Percentiles rank a stretch among this genome's conserved stretches.
These are phyloP conservation scores for Podaxis sp. DNA, from an alignment of 768 basidiomycete genomes.

Conservation along the genomic window DNA sequence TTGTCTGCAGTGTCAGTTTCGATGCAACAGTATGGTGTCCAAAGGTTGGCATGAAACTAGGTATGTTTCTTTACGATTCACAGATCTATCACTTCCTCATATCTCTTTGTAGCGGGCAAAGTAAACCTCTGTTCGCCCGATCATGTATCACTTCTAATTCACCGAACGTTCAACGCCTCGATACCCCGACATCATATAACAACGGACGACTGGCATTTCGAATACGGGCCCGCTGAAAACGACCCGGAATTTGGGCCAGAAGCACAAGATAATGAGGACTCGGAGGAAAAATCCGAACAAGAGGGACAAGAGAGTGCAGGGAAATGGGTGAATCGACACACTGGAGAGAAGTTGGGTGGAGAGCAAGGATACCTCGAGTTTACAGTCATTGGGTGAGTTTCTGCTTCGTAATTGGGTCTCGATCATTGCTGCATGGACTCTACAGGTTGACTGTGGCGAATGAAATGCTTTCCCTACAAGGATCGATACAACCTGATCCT, in stretches of 20 bases:
- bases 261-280: slow-evolving; percentile 27
- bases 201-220: slow-evolving; percentile 76
- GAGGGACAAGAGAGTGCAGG: slow-evolving; percentile 52
- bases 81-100: slow-evolving; percentile 8
- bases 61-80: slow-evolving; percentile 40
- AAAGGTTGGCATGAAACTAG: slow-evolving; percentile 73
- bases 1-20: slow-evolving; percentile 72
- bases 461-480: slow-evolving; percentile 88
- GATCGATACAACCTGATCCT: slow-evolving; percentile 77
- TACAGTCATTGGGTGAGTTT: slow-evolving; percentile 82
- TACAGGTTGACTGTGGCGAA: slow-evolving; percentile 83
- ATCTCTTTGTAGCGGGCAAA: slow-evolving; percentile 61
- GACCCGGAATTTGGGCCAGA: slow-evolving; percentile 67
- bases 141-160: slow-evolving; percentile 86
- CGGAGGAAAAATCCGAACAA: slow-evolving; percentile 23
- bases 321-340: slow-evolving; percentile 76
- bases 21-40: slow-evolving; percentile 91
- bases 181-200: slow-evolving; percentile 93
- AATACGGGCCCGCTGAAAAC: slow-evolving; percentile 80
- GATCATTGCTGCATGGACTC: background rate
- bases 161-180: slow-evolving; percentile 92
- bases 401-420: background rate
- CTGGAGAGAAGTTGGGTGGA: slow-evolving; percentile 70
- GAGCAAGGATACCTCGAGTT: slow-evolving; percentile 70
- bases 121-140: slow-evolving; percentile 90